Conservation (phyloP, 768 basidiomycete species). For the Austroboletus eburneus region DNA sequence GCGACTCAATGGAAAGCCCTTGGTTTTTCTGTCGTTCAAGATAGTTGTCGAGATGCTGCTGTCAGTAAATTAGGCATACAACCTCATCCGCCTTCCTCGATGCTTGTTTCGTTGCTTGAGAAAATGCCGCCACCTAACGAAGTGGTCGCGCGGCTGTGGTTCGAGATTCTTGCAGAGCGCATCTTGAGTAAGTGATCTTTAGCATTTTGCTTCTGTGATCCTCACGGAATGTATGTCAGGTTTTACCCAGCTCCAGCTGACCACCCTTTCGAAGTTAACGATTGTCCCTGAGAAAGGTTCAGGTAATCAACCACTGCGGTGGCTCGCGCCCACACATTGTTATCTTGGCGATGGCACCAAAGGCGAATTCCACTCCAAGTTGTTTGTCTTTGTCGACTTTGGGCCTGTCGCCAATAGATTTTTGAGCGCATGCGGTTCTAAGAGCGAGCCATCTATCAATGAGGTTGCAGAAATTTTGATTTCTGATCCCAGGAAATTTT, state of each 20-base stretch:
- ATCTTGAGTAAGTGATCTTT: constrained; percentile 45
- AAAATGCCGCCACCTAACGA: constrained; percentile 55
- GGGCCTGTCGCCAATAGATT: constrained; percentile 79
- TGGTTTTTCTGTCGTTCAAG: constrained; percentile 71
- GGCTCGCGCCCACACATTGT: constrained; percentile 62
- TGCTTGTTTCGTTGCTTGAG: constrained; percentile 56
- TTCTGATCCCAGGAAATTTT: constrained; percentile 66
- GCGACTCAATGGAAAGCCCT: constrained; percentile 63
- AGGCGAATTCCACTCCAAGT: constrained; percentile 65
- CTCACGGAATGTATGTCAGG: constrained; percentile 35
- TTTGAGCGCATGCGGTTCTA: constrained; percentile 82
- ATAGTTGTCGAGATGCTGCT: constrained; percentile 47
- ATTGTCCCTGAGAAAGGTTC: constrained; percentile 62
- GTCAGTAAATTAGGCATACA: constrained; percentile 61
- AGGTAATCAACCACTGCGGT: constrained; percentile 34
- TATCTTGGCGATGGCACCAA: constrained; percentile 55
- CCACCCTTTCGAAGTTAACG: constrained; percentile 48
- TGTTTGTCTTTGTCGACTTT: constrained; percentile 90
- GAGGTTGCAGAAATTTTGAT: constrained; percentile 73
- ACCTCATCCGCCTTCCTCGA: constrained; percentile 61
- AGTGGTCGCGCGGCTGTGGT: constrained; percentile 58
- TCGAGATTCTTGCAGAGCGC: constrained; percentile 60
- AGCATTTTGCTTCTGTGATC: background rate
- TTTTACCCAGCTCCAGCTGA: constrained; percentile 54
- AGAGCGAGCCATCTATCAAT: constrained; percentile 80